Evolutionary conservation across 768 basidiomycete species (phyloP).

Genomic region (Podaxis sp.): DNA sequence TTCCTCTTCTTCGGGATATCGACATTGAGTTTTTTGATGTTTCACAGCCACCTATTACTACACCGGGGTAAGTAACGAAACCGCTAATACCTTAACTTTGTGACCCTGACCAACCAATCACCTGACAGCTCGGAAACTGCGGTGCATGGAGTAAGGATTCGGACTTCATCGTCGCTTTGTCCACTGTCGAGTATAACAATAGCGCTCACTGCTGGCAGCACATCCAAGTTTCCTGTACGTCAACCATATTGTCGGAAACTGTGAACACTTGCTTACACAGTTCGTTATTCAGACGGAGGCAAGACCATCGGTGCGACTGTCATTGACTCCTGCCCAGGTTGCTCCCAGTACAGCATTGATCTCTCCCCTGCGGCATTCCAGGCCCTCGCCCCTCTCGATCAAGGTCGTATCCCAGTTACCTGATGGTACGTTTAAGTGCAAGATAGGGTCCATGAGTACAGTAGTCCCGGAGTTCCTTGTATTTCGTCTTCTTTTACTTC

Average conservation of each 20-base stretch:
- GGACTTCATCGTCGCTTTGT: conserved; percentile 27
- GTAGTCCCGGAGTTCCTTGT: not conserved
- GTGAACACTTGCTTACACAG: not conserved
- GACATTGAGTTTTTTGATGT: not conserved
- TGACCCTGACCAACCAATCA: not conserved
- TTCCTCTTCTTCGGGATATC: not conserved
- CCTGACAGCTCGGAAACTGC: conserved; percentile 25
- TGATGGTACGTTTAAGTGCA: conserved; percentile 24
- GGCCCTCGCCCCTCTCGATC: conserved; percentile 26
- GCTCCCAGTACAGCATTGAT: conserved; percentile 26
- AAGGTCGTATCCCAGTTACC: conserved; percentile 23
- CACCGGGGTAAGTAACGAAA: conserved; percentile 20
- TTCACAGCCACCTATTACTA: conserved; percentile 23
- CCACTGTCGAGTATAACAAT: conserved; percentile 19
- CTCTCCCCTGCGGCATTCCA: conserved; percentile 28
- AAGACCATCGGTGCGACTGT: conserved; percentile 24
- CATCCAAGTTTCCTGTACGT: conserved; percentile 24
- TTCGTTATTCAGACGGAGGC: conserved; percentile 22
- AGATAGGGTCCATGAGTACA: not conserved
- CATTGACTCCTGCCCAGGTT: conserved; percentile 31
- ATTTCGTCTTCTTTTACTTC: not conserved
- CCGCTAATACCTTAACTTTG: not conserved
- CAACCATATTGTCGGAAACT: not conserved
- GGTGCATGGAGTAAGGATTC: conserved; percentile 22
- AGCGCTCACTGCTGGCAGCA: conserved; percentile 24